A percentile compares a stretch with the other conserved stretches of the same genome.
Evolutionary conservation across 805 yeast genomes (phyloP).

Genomic region (Kazachstania bromeliacearum): DNA sequence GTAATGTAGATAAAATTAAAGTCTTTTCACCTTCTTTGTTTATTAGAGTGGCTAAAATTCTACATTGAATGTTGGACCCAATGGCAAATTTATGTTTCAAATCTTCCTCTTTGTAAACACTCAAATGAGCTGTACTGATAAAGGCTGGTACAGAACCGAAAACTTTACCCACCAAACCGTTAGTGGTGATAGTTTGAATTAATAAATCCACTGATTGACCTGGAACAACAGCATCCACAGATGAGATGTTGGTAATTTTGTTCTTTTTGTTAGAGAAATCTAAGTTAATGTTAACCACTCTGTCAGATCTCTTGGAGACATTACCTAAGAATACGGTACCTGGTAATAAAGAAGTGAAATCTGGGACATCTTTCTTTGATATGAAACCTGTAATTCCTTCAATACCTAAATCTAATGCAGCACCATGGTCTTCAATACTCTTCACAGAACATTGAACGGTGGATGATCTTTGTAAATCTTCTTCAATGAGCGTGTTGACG

Average conservation of each 20-base stretch:
- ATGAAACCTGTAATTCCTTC: constrained; percentile 57
- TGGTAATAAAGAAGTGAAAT: constrained; percentile 31
- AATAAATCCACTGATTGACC: constrained; percentile 74
- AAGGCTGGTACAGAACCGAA: constrained; percentile 71
- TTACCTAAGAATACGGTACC: constrained; percentile 69
- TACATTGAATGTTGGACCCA: constrained; percentile 60
- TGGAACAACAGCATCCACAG: constrained; percentile 75
- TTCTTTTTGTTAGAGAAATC: constrained; percentile 38
- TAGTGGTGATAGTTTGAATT: constrained; percentile 44
- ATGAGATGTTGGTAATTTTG: constrained; percentile 46
- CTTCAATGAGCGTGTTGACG: constrained; percentile 57
- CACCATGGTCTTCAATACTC: constrained; percentile 90
- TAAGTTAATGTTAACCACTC: constrained; percentile 46
- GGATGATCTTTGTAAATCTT: constrained; percentile 53
- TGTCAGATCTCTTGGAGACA: constrained; percentile 38
- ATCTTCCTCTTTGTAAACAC: constrained; percentile 35
- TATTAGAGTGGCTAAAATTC: constrained; percentile 55
- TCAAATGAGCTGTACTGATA: constrained; percentile 57
- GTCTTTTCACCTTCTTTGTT: constrained; percentile 46
- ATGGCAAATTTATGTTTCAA: constrained; percentile 55
- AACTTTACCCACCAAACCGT: constrained; percentile 65
- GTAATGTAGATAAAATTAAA: constrained; percentile 49
- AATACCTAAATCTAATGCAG: constrained; percentile 61
- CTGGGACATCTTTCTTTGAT: constrained; percentile 54
- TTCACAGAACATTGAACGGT: constrained; percentile 67